Conservation (phyloP, 2,329 filamentous ascomycete genomes). For the Dryadomyces quercivorus region DNA sequence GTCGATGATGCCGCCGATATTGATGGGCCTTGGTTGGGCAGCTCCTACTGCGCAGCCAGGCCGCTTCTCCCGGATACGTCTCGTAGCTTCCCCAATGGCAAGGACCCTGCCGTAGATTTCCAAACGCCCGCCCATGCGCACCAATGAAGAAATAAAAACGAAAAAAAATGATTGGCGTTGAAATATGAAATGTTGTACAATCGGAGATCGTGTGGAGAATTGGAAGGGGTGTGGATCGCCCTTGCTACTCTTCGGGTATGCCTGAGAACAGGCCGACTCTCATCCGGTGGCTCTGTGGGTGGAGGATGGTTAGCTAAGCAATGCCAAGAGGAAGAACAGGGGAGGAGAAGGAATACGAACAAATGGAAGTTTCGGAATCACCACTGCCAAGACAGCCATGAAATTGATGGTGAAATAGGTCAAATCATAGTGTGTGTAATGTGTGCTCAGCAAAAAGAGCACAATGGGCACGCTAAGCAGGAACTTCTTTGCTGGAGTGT, state of each 20-base stretch:
- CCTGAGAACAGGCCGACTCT: conserved; percentile 64
- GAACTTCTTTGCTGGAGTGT: conserved; percentile 98
- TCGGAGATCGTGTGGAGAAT: neutral
- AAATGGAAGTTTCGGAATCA: conserved; percentile 92
- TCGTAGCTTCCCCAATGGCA: conserved; percentile 1
- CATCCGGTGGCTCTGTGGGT: conserved; percentile 59
- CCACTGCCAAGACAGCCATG: conserved; percentile 77
- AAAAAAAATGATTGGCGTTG: neutral
- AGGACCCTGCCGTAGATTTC: conserved; percentile 3
- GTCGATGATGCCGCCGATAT: neutral
- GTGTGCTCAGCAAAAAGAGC: conserved; percentile 90
- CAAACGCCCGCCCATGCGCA: conserved; percentile 11
- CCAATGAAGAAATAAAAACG: conserved; percentile 3
- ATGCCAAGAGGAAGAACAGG: neutral
- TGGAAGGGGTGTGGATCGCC: neutral
- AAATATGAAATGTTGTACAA: conserved; percentile 1
- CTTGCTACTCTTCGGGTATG: conserved; percentile 42
- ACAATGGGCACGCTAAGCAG: conserved; percentile 87
- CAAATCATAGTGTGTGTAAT: conserved; percentile 97
- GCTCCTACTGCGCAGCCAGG: neutral
- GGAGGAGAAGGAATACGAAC: conserved; percentile 59
- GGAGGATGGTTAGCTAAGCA: conserved; percentile 16
- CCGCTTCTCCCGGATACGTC: neutral
- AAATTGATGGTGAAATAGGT: conserved; percentile 98
- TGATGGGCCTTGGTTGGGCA: neutral